These are phyloP conservation scores for Moricandia moricandioides DNA, from an alignment of 345 rosid genomes.

Conservation along the genomic window DNA sequence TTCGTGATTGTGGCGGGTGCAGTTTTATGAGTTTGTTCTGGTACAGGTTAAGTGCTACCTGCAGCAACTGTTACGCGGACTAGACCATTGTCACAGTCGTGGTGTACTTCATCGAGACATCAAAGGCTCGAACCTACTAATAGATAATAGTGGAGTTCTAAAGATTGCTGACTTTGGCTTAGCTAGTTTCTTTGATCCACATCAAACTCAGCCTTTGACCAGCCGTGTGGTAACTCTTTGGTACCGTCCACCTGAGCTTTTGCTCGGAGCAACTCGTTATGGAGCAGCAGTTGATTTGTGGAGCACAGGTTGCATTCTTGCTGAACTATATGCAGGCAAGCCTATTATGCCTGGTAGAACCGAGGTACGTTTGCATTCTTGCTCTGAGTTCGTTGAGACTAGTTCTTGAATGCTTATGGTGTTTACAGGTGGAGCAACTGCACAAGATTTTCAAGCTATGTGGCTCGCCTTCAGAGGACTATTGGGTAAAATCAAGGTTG, in stretches of 20 bases:
- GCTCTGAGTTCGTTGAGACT: not conserved
- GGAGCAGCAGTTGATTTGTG: conserved; percentile 91
- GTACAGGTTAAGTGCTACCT: conserved; percentile 90
- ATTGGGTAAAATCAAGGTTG: conserved; percentile 91
- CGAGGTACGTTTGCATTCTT: conserved; percentile 53
- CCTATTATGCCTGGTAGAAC: conserved; percentile 99
- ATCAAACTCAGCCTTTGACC: conserved; percentile 69
- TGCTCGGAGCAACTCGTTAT: conserved; percentile 90
- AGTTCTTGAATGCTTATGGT: conserved; percentile 21
- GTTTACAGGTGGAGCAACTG: conserved; percentile 85
- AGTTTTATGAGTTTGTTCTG: not conserved
- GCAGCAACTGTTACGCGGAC: conserved; percentile 82
- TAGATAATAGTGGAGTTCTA: conserved; percentile 83
- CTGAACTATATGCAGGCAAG: conserved; percentile 93
- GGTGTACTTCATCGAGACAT: conserved; percentile 95
- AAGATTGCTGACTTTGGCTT: conserved; percentile 98
- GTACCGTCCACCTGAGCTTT: conserved; percentile 97
- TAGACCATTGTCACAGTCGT: conserved; percentile 95
- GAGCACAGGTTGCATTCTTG: conserved; percentile 97
- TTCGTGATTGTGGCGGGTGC: not conserved
- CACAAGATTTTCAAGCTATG: conserved; percentile 98
- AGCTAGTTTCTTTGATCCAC: conserved; percentile 84
- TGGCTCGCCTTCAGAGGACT: conserved; percentile 94
- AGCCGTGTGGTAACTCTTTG: conserved; percentile 98
- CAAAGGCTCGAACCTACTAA: conserved; percentile 93